Evolutionary conservation across 1,139 yeast genomes (phyloP).

Genomic region (Diutina siamensis): DNA sequence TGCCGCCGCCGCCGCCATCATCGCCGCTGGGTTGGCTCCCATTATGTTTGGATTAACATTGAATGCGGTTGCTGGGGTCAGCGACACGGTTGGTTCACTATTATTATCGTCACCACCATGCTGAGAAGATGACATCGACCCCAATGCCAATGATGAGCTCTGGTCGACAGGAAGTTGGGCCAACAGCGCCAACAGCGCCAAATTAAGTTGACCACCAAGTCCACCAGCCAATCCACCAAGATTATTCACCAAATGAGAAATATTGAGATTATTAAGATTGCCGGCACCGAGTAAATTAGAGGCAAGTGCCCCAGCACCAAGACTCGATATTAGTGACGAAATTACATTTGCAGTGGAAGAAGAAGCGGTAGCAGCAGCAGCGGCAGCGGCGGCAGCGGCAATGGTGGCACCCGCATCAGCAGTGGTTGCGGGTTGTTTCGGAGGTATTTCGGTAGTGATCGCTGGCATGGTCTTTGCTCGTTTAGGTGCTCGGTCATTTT

Average conservation of each 20-base stretch:
- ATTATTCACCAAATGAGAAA: conserved; percentile 35
- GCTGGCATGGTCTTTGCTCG: neutral
- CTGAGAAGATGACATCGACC: neutral
- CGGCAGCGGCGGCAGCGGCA: neutral
- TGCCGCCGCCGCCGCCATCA: conserved; percentile 5
- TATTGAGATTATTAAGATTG: conserved; percentile 31
- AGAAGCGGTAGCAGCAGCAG: neutral
- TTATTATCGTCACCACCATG: too few relatives aligned
- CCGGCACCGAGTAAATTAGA: conserved; percentile 26
- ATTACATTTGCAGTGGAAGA: neutral
- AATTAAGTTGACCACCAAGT: conserved; percentile 28
- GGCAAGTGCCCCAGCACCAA: neutral
- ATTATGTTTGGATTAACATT: too few relatives aligned
- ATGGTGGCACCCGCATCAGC: neutral
- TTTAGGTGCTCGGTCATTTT: neutral
- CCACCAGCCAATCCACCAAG: conserved; percentile 22
- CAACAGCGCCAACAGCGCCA: conserved; percentile 27
- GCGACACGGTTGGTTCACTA: too few relatives aligned
- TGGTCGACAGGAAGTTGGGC: neutral
- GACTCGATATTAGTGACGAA: neutral
- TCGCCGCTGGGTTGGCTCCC: conserved; percentile 1
- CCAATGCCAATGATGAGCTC: neutral
- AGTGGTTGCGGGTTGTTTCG: neutral
- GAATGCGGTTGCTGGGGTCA: too few relatives aligned
- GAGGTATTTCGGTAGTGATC: too few relatives aligned